Conservation (phyloP, 1,284 basidiomycete species). For the Marasmius oreades region DNA sequence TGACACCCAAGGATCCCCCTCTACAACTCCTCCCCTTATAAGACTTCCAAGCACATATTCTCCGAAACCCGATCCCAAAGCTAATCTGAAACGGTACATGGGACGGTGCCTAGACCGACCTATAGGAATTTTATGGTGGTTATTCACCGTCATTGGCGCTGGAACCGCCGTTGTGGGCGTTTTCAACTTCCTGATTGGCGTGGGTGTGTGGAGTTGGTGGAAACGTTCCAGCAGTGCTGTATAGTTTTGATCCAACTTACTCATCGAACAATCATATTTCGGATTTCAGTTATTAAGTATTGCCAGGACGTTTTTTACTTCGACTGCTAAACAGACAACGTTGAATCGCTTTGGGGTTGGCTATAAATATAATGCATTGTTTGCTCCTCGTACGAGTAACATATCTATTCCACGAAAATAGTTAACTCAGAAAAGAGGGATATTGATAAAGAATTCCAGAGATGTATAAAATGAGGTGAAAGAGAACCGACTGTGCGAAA, state of each 20-base stretch:
- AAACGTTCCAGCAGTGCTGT: slow-evolving; percentile 12
- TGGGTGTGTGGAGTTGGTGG: slow-evolving; percentile 57
- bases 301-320: too few species aligned
- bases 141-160: slow-evolving; percentile 70
- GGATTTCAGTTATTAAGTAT: too few species aligned
- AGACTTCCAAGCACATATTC: slow-evolving; percentile 47
- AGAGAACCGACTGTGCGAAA: too few species aligned
- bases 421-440: too few species aligned
- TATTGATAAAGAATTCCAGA: too few species aligned
- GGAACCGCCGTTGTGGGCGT: slow-evolving; percentile 65
- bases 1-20: slow-evolving; percentile 11
- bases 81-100: slow-evolving; percentile 52
- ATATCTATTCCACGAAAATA: too few species aligned
- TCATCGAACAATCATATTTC: too few species aligned
- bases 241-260: not conserved
- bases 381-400: too few species aligned
- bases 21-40: slow-evolving; percentile 38
- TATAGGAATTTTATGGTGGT: slow-evolving; percentile 74
- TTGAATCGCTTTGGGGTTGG: too few species aligned
- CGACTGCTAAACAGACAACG: too few species aligned
- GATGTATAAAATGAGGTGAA: too few species aligned
- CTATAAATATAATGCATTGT: too few species aligned
- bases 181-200: slow-evolving; percentile 64
- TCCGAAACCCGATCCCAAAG: slow-evolving; percentile 49
- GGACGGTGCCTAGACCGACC: slow-evolving; percentile 70